phyloP scores from a whole-genome alignment of 169 alveolate species.

The Plasmodium vivax region DNA sequence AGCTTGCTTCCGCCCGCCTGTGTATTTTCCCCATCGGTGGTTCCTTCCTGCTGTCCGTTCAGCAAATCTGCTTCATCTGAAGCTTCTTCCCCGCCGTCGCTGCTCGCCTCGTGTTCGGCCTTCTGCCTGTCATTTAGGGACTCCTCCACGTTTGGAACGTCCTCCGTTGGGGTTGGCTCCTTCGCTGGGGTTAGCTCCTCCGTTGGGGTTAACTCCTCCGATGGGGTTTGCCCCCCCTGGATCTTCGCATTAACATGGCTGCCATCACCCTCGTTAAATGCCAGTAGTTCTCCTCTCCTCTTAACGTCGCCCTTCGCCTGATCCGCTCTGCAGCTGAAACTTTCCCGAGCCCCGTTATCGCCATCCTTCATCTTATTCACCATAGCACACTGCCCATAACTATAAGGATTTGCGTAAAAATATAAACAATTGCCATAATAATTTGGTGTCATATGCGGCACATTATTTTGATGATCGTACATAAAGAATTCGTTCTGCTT shows the following conservation, averaged over 20 bases:
- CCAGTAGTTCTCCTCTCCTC: not conserved
- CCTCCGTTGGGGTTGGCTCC: not conserved
- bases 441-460: conserved; percentile 47
- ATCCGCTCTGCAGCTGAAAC: not conserved
- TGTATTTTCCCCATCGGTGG: not conserved
- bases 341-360: not conserved
- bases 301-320: not conserved
- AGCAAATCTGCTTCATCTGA: not conserved
- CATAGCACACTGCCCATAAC: conserved; percentile 7
- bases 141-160: not conserved
- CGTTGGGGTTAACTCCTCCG: not conserved
- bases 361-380: conserved; percentile 9
- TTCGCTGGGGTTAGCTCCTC: not conserved
- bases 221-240: not conserved
- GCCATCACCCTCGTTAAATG: not conserved
- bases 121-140: not conserved
- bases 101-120: not conserved
- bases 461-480: conserved; percentile 59
- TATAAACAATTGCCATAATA: conserved; percentile 58
- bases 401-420: conserved; percentile 33
- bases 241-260: not conserved
- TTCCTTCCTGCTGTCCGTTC: not conserved
- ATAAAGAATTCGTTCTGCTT: conserved; percentile 46
- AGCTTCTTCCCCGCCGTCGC: not conserved
- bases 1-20: not conserved